Evolutionary conservation across 2,329 filamentous ascomycete genomes (phyloP).

Genomic region (Diaporthe destruens): DNA sequence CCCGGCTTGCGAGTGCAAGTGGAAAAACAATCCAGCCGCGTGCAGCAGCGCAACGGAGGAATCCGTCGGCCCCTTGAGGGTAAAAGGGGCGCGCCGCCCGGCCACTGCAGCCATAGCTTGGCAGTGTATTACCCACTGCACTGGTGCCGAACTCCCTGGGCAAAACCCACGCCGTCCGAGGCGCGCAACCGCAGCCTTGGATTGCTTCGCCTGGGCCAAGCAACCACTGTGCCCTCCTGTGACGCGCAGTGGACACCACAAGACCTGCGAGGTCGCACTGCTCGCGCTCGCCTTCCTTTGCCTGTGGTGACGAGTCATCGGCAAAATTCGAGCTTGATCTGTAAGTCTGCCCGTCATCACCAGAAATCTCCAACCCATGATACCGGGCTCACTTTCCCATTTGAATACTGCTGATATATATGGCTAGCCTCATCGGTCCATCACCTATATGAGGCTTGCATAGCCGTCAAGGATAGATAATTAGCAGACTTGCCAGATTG

Average conservation of each 20-base stretch:
- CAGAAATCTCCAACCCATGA: not conserved
- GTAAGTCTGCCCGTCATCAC: not conserved
- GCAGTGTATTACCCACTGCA: conserved; percentile 7
- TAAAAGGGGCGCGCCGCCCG: conserved; percentile 31
- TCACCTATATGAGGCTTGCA: not conserved
- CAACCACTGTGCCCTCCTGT: not conserved
- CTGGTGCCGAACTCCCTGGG: conserved; percentile 1
- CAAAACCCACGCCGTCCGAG: not conserved
- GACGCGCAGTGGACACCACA: not conserved
- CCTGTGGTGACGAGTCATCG: not conserved
- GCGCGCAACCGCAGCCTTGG: not conserved
- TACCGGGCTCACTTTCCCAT: not conserved
- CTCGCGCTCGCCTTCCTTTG: not conserved
- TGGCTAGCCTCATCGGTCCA: not conserved
- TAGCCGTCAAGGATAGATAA: not conserved
- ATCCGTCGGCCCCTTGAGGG: conserved; percentile 6
- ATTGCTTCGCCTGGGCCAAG: not conserved
- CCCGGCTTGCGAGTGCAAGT: conserved; percentile 16
- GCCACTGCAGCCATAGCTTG: conserved; percentile 39
- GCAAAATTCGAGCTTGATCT: not conserved
- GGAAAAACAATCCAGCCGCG: not conserved
- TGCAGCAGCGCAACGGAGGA: conserved; percentile 13
- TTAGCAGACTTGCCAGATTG: not conserved
- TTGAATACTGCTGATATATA: not conserved
- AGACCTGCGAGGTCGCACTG: conserved; percentile 3